phyloP scores from a whole-genome alignment of 805 yeast species.

The Cyberlindnera mrakii region DNA sequence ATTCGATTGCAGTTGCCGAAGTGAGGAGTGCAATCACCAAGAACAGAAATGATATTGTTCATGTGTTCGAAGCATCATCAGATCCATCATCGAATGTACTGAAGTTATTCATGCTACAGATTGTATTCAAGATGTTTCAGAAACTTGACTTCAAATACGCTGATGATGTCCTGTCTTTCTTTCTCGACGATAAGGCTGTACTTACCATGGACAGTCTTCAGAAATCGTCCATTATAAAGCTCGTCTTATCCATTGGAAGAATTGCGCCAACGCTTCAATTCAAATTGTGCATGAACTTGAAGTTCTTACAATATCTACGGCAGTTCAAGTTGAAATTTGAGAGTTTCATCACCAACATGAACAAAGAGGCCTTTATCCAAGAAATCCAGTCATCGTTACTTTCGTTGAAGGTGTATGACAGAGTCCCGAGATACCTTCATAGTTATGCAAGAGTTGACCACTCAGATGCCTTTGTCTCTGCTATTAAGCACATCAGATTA shows the following conservation, averaged over 20 bases:
- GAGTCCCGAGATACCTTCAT: conserved; percentile 13
- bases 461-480: conserved; percentile 4
- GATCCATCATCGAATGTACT: conserved; percentile 2
- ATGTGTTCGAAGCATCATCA: conserved; percentile 1
- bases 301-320: conserved; percentile 15
- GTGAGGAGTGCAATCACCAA: conserved; percentile 2
- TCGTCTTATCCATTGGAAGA: conserved; percentile 16
- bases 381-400: conserved; percentile 5
- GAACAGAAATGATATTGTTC: not conserved
- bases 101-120: conserved; percentile 18
- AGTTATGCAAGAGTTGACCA: conserved; percentile 8
- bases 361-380: conserved; percentile 2
- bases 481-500: conserved; percentile 1
- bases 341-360: conserved; percentile 15
- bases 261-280: conserved; percentile 13
- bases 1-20: conserved; percentile 3
- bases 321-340: conserved; percentile 13
- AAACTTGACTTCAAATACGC: conserved; percentile 4
- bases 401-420: conserved; percentile 1
- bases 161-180: conserved; percentile 7
- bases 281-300: conserved; percentile 17
- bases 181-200: conserved; percentile 4
- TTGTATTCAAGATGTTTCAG: conserved; percentile 19
- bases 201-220: conserved; percentile 8
- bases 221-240: conserved; percentile 9